Evolutionary conservation across 2,329 filamentous ascomycete genomes (phyloP).

Genomic region (Cordyceps javanica): DNA sequence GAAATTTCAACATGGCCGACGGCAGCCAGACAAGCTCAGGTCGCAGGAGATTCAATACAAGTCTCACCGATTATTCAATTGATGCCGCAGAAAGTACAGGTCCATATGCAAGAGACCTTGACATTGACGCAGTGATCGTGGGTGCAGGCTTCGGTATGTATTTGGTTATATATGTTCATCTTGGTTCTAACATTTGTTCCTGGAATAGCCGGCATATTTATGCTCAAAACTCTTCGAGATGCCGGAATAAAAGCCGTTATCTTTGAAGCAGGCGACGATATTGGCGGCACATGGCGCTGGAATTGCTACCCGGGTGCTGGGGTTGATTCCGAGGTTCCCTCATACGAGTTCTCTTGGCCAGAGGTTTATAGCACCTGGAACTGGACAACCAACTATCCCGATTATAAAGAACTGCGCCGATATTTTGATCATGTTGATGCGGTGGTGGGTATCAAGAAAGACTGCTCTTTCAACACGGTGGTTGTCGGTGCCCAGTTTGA

Average conservation of each 20-base stretch:
- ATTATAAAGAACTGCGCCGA: slow-evolving; percentile 38
- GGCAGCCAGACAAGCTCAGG: neutral
- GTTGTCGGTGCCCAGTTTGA: slow-evolving; percentile 43
- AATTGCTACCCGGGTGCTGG: slow-evolving; percentile 43
- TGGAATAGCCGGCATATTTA: slow-evolving; percentile 28
- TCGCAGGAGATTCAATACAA: neutral
- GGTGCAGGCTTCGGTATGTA: slow-evolving; percentile 15
- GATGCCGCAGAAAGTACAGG: neutral
- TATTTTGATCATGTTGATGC: slow-evolving; percentile 54
- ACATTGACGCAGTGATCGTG: slow-evolving; percentile 17
- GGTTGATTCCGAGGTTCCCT: slow-evolving; percentile 39
- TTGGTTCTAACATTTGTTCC: neutral
- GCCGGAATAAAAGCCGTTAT: slow-evolving; percentile 36
- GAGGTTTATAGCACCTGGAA: slow-evolving; percentile 43
- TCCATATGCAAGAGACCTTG: neutral
- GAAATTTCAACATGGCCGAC: neutral
- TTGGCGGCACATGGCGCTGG: slow-evolving; percentile 45
- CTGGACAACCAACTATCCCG: slow-evolving; percentile 42
- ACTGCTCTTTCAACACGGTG: slow-evolving; percentile 43
- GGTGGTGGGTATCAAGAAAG: slow-evolving; percentile 41
- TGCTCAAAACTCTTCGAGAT: slow-evolving; percentile 40
- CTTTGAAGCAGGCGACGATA: slow-evolving; percentile 39
- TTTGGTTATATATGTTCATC: too few species aligned
- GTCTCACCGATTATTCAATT: neutral
- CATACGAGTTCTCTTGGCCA: slow-evolving; percentile 41